These are phyloP conservation scores for Termitomyces sp. DNA, from an alignment of 1,284 basidiomycete genomes.

Conservation along the genomic window DNA sequence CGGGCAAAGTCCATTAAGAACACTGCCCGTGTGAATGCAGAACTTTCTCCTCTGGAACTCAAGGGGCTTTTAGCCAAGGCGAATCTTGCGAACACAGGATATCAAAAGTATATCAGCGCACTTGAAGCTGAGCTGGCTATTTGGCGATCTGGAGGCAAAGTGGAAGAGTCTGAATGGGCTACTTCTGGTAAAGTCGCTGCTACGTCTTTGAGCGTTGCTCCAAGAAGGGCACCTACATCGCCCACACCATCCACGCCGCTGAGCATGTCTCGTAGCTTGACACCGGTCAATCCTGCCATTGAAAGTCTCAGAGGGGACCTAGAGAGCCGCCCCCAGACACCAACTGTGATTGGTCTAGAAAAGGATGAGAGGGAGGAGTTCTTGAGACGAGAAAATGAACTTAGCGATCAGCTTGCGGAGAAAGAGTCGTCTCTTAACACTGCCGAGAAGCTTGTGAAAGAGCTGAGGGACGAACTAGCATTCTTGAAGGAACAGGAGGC, in stretches of 20 bases:
- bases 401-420: constrained; percentile 91
- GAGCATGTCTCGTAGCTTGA: constrained; percentile 64
- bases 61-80: constrained; percentile 91
- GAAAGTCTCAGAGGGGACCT: constrained; percentile 71
- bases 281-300: constrained; percentile 75
- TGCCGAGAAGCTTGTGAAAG: constrained; percentile 78
- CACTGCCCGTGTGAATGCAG: constrained; percentile 96
- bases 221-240: constrained; percentile 62
- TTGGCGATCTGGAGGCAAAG: constrained; percentile 87
- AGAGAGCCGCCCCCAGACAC: constrained; percentile 82
- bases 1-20: constrained; percentile 99
- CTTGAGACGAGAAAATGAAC: constrained; percentile 93
- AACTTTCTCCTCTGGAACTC: constrained; percentile 94
- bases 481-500: constrained; percentile 93
- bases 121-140: constrained; percentile 89
- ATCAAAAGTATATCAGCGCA: constrained; percentile 84
- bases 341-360: constrained; percentile 80
- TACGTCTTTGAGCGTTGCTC: constrained; percentile 30
- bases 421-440: constrained; percentile 76
- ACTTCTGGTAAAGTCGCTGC: constrained; percentile 55
- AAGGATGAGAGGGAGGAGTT: constrained; percentile 99
- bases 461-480: constrained; percentile 78
- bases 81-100: constrained; percentile 78
- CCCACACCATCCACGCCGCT: constrained; percentile 60
- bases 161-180: constrained; percentile 85